Base-by-base conservation (phyloP, 2,329 filamentous ascomycete genomes). In the Rhynchosporium agropyri region DNA sequence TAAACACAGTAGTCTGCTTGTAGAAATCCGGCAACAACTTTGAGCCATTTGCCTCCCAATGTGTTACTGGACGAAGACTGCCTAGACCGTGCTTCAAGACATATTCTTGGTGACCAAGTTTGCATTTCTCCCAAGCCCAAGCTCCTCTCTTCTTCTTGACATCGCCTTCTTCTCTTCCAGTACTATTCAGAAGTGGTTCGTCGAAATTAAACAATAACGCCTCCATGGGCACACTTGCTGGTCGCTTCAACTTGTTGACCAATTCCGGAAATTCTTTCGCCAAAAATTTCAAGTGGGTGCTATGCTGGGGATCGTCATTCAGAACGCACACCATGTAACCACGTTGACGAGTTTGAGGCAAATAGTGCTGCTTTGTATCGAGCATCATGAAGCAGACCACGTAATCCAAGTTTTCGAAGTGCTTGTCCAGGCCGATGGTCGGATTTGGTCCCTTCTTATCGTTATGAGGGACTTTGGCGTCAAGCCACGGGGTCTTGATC, bases 291-390 rank as follows among this genome's bases (percentile, higher is more conserved):
- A 33, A 10, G 15, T 53, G 29, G 10, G 29, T 26, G 3, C 53
- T 42, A 4, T 38, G 9, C 33, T 46, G n/a, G 9, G 20, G 46
- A 4, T 12, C 26, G 26, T 26, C 29, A 20, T 15, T 28, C 13
- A 55, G 42, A 59, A 64, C 15, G 46, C 48, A 58, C n/a, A 89
- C 70, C 66, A 88, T 77, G 69, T 89, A 89, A 1, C 81, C 83
- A 40, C 87, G 79, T 46, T 77, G 75, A 1, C 87, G 79, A 0
- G 88, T 91, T 60, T 94, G 90, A 0, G 91, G 91, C 0, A 93
- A 76, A 63, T 91, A 90, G 68, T 82, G 92, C 3, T 89, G 76
- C 71, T 92, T 92, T 0, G 86, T 89, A 69, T 93, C 89, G 0
- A 89, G 76, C 4, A 76, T 77, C 0, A 79, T 67, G 54, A 78